Evolutionary conservation across 495 filamentous ascomycete genomes (phyloP).

Genomic region (Hypoxylon lienhwacheense): DNA sequence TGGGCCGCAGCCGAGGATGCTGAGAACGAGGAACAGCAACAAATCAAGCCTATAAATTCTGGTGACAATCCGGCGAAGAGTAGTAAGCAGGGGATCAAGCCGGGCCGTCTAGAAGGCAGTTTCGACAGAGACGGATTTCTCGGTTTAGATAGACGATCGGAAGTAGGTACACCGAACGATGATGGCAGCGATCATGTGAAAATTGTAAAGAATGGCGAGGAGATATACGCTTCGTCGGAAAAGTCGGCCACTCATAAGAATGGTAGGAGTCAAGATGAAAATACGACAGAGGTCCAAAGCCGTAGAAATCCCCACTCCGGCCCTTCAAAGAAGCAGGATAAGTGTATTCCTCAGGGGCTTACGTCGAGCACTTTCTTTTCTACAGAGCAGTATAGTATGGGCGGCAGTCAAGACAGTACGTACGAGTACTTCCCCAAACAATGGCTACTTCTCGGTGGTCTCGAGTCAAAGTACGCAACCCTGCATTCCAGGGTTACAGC

Average conservation of each 20-base stretch:
- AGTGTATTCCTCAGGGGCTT: conserved; percentile 60
- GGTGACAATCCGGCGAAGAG: background rate
- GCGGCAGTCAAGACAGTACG: conserved; percentile 82
- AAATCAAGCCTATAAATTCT: conserved; percentile 9
- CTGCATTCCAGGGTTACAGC: conserved; percentile 79
- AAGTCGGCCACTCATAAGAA: conserved; percentile 8
- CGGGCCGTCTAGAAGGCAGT: background rate
- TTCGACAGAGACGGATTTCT: conserved; percentile 2
- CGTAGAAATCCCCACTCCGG: background rate
- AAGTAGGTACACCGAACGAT: conserved; percentile 24
- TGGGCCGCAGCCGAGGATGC: conserved; percentile 24
- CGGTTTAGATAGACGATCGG: conserved; percentile 16
- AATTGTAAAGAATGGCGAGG: conserved; percentile 21
- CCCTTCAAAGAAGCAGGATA: conserved; percentile 39
- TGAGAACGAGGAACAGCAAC: background rate
- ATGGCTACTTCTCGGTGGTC: conserved; percentile 77
- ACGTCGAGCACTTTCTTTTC: conserved; percentile 40
- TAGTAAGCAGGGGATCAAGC: background rate
- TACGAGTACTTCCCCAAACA: conserved; percentile 96
- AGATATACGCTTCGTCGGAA: conserved; percentile 14
- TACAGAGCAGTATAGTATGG: conserved; percentile 58
- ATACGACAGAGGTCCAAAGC: background rate
- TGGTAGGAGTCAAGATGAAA: background rate
- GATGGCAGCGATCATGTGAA: conserved; percentile 21
- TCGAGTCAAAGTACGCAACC: conserved; percentile 73